phyloP scores from a whole-genome alignment of 2,329 filamentous ascomycete species.

The Elsinoe batatas region DNA sequence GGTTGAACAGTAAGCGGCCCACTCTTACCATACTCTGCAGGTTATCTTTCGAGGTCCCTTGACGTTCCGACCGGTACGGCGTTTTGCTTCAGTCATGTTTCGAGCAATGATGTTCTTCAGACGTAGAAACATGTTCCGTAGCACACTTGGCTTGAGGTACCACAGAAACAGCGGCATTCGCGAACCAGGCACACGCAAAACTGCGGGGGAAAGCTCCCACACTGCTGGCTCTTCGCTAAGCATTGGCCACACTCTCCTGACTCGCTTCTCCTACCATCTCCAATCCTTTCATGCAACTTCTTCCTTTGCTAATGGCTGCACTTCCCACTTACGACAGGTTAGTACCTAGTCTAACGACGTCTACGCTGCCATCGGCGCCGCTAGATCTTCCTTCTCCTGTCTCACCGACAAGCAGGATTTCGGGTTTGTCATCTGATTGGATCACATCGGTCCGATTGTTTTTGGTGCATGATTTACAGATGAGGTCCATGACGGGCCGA shows the following conservation, averaged over 20 bases:
- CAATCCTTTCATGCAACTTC: background rate
- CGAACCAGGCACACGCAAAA: background rate
- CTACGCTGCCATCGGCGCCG: background rate
- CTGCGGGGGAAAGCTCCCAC: slow-evolving; percentile 7
- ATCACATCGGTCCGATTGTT: background rate
- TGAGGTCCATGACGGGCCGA: background rate
- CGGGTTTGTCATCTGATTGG: background rate
- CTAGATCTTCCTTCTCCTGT: background rate
- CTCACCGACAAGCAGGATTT: background rate
- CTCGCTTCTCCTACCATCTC: slow-evolving; percentile 2
- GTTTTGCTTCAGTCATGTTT: slow-evolving; percentile 4
- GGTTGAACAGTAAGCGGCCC: slow-evolving; percentile 9
- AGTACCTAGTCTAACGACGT: background rate
- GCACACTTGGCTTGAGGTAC: background rate
- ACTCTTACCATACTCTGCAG: background rate
- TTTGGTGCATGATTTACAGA: slow-evolving; percentile 1
- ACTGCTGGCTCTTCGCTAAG: slow-evolving; percentile 6
- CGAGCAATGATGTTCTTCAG: background rate
- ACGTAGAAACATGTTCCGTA: slow-evolving; percentile 2
- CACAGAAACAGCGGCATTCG: background rate
- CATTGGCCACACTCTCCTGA: background rate
- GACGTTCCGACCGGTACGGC: slow-evolving; percentile 3
- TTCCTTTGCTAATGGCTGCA: background rate
- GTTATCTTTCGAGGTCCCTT: background rate
- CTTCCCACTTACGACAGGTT: background rate